Evolutionary conservation across 2,329 filamentous ascomycete genomes (phyloP), one percentile per base, ranked within the genome.

Genomic region (Hymenoscyphus repandus): DNA sequence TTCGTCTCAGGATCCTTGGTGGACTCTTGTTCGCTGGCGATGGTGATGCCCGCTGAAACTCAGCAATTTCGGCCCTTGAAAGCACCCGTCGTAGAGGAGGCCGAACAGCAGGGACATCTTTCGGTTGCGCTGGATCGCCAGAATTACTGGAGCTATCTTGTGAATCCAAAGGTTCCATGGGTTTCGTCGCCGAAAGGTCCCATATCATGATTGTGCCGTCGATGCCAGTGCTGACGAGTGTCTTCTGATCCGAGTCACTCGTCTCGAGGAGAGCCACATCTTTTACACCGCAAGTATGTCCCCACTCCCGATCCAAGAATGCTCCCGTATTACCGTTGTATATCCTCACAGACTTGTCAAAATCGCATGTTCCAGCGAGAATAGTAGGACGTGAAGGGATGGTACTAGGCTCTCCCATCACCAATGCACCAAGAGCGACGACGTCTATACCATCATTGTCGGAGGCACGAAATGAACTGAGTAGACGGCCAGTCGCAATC

Each of bases 221-320:
- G 5, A 86, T 81, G 1, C 86, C 88, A 31, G 87, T 86, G 58
- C 85, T 91, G 47, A 92, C 79, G 38, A 90, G 71, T 53, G 76
- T 78, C 47, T 78, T 77, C 22, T 72, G 70, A 13, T 75, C 72
- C 13, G 80, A 77, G 0, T 76, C 74, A 6, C 75, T 74, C 13
- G 56, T 59, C 49, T 86, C 80, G 10, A 92, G 67, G 15, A 96
- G 71, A 3, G 86, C 79, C 15, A 95, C 82, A 53, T 91, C 91
- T 46, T 88, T 95, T 57, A 99, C 90, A 7, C 91, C 87, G 65
- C 96, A 91, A 0, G 91, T 96, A 61, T 99, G 93, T 1, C 93
- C 93, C 81, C 90, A 96, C 70, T 97, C 93, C 37, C 90, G 83
- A 45, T 90, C 87, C 27, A 97, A 71, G 51, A 99, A 85, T 1